phyloP scores from a whole-genome alignment of 73 alveolate species.

The Blepharisma japonicum region DNA sequence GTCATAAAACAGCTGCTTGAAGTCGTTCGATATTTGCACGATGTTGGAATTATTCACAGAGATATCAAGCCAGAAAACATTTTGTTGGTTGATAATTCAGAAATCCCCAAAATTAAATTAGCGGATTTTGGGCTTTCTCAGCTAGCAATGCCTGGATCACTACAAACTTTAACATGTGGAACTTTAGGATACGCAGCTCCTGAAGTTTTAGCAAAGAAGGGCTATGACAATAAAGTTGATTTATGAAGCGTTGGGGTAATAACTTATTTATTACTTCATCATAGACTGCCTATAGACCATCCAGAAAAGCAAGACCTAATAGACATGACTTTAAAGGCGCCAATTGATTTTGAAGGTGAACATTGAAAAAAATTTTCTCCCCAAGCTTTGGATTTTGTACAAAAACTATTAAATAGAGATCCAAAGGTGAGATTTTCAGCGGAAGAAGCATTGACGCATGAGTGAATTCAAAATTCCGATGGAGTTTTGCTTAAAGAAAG shows the following conservation, averaged over 20 bases:
- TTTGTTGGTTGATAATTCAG: background rate
- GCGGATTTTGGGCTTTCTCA: slow-evolving; percentile 74
- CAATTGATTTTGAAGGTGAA: too few relatives aligned
- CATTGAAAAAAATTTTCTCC: too few relatives aligned
- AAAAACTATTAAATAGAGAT: slow-evolving; percentile 20
- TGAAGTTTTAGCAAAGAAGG: slow-evolving; percentile 50
- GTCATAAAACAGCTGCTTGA: background rate
- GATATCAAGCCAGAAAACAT: background rate
- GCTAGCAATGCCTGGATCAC: slow-evolving; percentile 53
- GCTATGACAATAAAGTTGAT: slow-evolving; percentile 59
- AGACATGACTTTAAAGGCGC: too few relatives aligned
- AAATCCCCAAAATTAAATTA: slow-evolving; percentile 51
- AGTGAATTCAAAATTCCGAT: background rate
- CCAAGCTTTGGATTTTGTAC: slow-evolving; percentile 30
- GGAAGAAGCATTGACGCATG: slow-evolving; percentile 36
- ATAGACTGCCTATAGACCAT: too few relatives aligned
- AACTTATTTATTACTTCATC: slow-evolving; percentile 11
- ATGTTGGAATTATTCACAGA: background rate
- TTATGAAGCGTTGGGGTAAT: slow-evolving; percentile 60
- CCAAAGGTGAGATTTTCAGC: slow-evolving; percentile 39
- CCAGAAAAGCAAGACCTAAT: too few relatives aligned
- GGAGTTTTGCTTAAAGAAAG: too few relatives aligned
- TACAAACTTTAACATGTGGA: slow-evolving; percentile 58
- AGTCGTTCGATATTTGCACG: background rate
- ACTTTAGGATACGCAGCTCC: slow-evolving; percentile 68